These are phyloP conservation scores for Kokia cookei DNA, from an alignment of 441 rosid species.

Conservation along the genomic window DNA sequence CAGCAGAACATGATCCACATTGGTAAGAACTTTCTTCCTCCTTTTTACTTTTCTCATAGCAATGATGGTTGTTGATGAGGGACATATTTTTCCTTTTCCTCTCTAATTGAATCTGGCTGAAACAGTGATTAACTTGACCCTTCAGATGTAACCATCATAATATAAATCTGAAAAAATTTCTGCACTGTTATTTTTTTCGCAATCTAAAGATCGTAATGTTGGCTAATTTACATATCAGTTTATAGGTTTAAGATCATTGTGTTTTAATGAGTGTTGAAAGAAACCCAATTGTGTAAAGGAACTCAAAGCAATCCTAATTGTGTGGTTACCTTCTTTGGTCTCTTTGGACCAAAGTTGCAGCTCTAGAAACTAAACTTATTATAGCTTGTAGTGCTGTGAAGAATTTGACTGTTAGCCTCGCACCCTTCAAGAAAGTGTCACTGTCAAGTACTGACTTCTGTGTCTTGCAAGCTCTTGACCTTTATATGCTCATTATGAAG, in stretches of 20 bases:
- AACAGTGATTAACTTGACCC: neutral
- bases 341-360: neutral
- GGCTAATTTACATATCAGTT: neutral
- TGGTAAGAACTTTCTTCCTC: conserved; percentile 46
- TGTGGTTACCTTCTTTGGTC: neutral
- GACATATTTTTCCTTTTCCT: neutral
- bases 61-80: neutral
- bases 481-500: neutral
- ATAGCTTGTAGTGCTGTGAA: neutral
- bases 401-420: neutral
- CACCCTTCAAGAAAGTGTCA: neutral
- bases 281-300: neutral
- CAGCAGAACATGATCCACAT: conserved; percentile 61
- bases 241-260: neutral
- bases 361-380: neutral
- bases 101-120: neutral
- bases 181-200: neutral
- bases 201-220: neutral
- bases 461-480: neutral
- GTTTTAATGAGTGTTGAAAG: neutral
- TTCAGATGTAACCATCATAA: neutral
- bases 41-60: neutral
- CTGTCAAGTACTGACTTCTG: neutral
- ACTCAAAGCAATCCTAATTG: neutral
- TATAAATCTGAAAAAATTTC: neutral